Percentiles rank a stretch among this genome's conserved stretches.
Evolutionary conservation across 2,329 filamentous ascomycete species (phyloP).

Genomic region (Fusarium lyarnte): DNA sequence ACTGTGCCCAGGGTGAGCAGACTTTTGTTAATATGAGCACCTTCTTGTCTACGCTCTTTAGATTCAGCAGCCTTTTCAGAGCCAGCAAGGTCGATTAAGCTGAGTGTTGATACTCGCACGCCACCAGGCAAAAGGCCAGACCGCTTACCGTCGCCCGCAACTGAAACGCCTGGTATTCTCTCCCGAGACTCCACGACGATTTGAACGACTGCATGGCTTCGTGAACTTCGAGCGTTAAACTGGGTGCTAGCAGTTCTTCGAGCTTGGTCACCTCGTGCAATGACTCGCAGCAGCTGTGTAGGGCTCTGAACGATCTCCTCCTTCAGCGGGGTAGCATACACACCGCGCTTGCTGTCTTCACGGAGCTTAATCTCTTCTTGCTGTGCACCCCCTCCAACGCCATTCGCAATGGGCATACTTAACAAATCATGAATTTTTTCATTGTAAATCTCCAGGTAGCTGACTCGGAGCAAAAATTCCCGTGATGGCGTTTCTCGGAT

Average conservation of each 20-base stretch:
- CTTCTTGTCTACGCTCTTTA: constrained; percentile 93
- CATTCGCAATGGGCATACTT: constrained; percentile 73
- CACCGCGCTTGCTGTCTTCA: constrained; percentile 94
- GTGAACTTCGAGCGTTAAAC: constrained; percentile 95
- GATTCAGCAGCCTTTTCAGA: constrained; percentile 96
- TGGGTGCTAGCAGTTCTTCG: constrained; percentile 93
- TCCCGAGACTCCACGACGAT: constrained; percentile 98
- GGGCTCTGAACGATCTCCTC: constrained; percentile 99
- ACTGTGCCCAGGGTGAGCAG: constrained; percentile 94
- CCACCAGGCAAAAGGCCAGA: constrained; percentile 81
- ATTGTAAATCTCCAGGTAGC: constrained; percentile 99
- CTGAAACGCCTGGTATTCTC: constrained; percentile 69
- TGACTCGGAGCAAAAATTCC: constrained; percentile 94
- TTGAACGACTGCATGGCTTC: constrained; percentile 97
- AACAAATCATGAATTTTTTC: constrained; percentile 96
- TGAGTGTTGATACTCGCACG: constrained; percentile 93
- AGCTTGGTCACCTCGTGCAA: constrained; percentile 91
- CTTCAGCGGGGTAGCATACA: constrained; percentile 95
- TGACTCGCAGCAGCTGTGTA: constrained; percentile 92
- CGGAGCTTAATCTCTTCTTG: constrained; percentile 97
- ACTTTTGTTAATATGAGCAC: constrained; percentile 98
- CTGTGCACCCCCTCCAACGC: constrained; percentile 60
- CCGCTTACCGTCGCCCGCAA: constrained; percentile 63
- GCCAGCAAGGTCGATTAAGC: constrained; percentile 94
- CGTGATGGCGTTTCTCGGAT: constrained; percentile 95